These are phyloP conservation scores for Alternaria hordeiaustralica DNA, from an alignment of 2,329 filamentous ascomycete genomes.

Conservation along the genomic window DNA sequence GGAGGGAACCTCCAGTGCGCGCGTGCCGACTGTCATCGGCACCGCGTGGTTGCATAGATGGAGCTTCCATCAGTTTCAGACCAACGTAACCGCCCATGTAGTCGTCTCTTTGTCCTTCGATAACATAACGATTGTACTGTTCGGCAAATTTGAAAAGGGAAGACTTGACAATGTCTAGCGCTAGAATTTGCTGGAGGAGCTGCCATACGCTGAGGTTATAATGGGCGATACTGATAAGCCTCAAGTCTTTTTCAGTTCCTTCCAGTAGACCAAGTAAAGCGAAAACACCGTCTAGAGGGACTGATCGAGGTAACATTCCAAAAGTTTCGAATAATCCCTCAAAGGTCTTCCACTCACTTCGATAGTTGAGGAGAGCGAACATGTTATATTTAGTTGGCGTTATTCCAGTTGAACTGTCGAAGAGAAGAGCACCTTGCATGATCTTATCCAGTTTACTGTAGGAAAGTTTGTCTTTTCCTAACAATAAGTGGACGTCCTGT, in stretches of 20 bases:
- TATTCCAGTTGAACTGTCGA: background rate
- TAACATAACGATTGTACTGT: background rate
- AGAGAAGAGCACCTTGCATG: no score
- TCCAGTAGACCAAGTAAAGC: background rate
- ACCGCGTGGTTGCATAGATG: background rate
- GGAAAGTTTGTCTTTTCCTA: background rate
- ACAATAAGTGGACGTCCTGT: background rate
- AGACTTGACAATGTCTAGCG: background rate
- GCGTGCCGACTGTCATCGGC: background rate
- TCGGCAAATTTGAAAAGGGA: background rate
- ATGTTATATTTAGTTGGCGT: background rate
- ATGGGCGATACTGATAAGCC: background rate
- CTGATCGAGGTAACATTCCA: background rate
- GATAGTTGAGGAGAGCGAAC: background rate
- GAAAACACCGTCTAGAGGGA: background rate
- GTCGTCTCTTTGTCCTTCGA: background rate
- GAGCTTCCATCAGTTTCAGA: accelerated
- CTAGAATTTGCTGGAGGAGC: background rate
- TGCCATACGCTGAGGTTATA: background rate
- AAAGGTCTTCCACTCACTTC: background rate
- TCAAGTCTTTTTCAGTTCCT: background rate
- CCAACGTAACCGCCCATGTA: background rate
- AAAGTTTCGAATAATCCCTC: background rate
- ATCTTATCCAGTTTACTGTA: background rate
- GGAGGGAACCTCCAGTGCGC: background rate